Percentiles rank a stretch among this genome's conserved stretches.
These are phyloP conservation scores for Pythium volutum DNA, from an alignment of 352 stramenopile species.

Conservation along the genomic window DNA sequence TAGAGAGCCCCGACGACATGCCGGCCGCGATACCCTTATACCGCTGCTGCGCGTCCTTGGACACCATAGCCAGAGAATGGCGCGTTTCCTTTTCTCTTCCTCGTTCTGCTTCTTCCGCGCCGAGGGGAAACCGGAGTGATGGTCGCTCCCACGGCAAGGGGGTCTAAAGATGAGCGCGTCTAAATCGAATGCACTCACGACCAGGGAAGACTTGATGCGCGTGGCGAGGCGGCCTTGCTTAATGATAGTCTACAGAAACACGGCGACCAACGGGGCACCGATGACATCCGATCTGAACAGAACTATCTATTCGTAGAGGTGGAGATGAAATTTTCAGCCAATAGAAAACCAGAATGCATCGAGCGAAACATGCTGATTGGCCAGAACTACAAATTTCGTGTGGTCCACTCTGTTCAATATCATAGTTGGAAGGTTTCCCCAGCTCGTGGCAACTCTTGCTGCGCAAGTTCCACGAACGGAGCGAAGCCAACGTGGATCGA, in stretches of 20 bases:
- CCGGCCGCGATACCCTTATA: slow-evolving; percentile 56
- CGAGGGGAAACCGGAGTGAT: slow-evolving; percentile 13
- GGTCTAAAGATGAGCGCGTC: background rate
- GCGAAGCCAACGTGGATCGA: too few relatives aligned
- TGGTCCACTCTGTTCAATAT: background rate
- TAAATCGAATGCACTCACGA: background rate
- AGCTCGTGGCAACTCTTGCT: too few relatives aligned
- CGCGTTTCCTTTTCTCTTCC: background rate
- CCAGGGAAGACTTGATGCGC: background rate
- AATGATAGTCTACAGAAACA: background rate
- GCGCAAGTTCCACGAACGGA: too few relatives aligned
- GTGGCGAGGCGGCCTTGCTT: background rate
- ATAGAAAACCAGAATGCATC: background rate
- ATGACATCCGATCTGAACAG: slow-evolving; percentile 1
- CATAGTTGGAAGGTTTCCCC: background rate
- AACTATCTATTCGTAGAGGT: background rate
- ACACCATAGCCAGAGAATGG: slow-evolving; percentile 10
- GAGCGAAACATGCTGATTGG: background rate
- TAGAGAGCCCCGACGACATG: slow-evolving; percentile 73
- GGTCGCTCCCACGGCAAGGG: slow-evolving; percentile 2
- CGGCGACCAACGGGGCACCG: background rate
- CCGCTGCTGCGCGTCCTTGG: slow-evolving; percentile 10
- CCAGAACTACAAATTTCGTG: background rate
- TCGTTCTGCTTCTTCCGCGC: background rate
- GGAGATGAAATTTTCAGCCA: background rate